These are phyloP conservation scores for Hypoxylon sp. DNA, from an alignment of 2,329 filamentous ascomycete species.

Conservation along the genomic window DNA sequence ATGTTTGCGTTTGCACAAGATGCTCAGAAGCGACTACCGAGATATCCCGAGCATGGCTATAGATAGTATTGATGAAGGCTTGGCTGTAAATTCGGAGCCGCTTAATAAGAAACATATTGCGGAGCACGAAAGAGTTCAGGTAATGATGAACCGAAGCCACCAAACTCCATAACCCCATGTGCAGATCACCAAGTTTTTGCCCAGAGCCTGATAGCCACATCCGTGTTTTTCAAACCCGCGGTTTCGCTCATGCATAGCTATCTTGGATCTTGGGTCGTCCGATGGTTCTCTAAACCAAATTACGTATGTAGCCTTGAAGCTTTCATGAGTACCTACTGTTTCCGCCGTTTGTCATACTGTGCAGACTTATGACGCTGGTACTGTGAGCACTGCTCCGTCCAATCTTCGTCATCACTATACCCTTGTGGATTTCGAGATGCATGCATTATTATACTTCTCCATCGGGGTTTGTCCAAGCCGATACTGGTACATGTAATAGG, in stretches of 20 bases:
- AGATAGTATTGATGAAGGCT: slow-evolving; percentile 9
- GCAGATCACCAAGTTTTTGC: slow-evolving; percentile 18
- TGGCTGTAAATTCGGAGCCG: slow-evolving; percentile 12
- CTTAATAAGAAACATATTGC: slow-evolving; percentile 30
- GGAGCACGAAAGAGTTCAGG: slow-evolving; percentile 21
- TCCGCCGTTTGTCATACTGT: not conserved
- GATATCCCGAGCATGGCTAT: not conserved
- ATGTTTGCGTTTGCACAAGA: slow-evolving; percentile 9
- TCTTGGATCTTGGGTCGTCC: slow-evolving; percentile 13
- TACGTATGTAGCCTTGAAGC: slow-evolving; percentile 8
- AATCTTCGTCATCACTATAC: not conserved
- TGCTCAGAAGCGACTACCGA: not conserved
- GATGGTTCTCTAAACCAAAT: slow-evolving; percentile 1
- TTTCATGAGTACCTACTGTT: not conserved
- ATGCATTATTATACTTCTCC: not conserved
- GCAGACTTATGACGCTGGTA: not conserved
- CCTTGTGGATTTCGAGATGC: not conserved
- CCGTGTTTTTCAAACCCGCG: slow-evolving; percentile 5
- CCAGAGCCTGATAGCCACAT: slow-evolving; percentile 3
- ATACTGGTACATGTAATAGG: not conserved
- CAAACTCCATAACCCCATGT: slow-evolving; percentile 17
- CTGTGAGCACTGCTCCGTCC: not conserved
- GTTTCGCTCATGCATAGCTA: slow-evolving; percentile 7
- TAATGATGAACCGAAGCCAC: slow-evolving; percentile 10
- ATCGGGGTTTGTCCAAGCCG: not conserved